Percentiles rank a stretch among this genome's conserved stretches.
phyloP scores from a whole-genome alignment of 2,329 filamentous ascomycete genomes.

The Camillea tinctor region DNA sequence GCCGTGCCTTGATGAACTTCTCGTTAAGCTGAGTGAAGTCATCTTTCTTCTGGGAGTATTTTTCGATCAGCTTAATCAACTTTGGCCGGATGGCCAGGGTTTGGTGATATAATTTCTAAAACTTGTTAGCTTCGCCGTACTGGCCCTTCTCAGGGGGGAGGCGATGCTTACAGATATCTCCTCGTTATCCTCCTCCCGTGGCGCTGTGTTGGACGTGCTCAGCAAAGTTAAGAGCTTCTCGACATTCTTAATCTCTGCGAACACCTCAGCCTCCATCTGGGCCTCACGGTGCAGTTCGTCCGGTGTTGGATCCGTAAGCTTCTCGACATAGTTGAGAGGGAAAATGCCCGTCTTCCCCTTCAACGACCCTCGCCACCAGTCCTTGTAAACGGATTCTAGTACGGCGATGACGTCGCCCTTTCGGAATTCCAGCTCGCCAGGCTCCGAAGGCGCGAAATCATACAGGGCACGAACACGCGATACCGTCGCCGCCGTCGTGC shows the following conservation, averaged over 20 bases:
- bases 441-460: conserved; percentile 91
- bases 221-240: conserved; percentile 78
- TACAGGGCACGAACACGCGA: conserved; percentile 91
- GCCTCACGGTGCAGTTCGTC: conserved; percentile 95
- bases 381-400: conserved; percentile 95
- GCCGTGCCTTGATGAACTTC: conserved; percentile 97
- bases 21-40: conserved; percentile 98
- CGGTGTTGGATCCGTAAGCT: conserved; percentile 87
- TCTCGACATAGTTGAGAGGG: conserved; percentile 97
- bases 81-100: conserved; percentile 94
- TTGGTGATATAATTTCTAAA: conserved; percentile 80
- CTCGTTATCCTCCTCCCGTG: conserved; percentile 89
- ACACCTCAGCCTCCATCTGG: conserved; percentile 80
- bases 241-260: conserved; percentile 63
- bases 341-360: conserved; percentile 97
- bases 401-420: conserved; percentile 98
- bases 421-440: conserved; percentile 91
- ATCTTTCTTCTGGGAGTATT: conserved; percentile 99
- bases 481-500: conserved; percentile 93
- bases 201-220: conserved; percentile 78
- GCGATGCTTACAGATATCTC: conserved; percentile 73
- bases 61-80: conserved; percentile 95
- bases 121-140: conserved; percentile 31
- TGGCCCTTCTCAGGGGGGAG: not conserved
- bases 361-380: conserved; percentile 98